Percentiles rank a stretch among this genome's conserved stretches.
Evolutionary conservation across 805 yeast species (phyloP).

Genomic region (Starmerella stellata): DNA sequence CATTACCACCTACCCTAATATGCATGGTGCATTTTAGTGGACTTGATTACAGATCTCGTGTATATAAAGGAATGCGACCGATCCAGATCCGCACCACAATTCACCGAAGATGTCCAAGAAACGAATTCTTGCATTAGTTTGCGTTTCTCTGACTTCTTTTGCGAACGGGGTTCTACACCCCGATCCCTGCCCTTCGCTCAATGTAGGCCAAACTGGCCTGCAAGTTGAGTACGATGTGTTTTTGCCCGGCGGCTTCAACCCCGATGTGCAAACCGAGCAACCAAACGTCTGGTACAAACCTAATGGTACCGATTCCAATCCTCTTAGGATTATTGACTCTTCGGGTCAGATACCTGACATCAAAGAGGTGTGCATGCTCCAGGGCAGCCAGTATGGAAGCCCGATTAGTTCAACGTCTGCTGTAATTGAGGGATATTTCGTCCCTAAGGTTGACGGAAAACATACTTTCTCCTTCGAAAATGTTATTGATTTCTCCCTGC

Average conservation of each 20-base stretch:
- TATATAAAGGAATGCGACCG: too few species aligned
- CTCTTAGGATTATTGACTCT: neutral
- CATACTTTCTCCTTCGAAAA: neutral
- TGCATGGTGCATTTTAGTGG: too few species aligned
- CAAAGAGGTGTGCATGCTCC: neutral
- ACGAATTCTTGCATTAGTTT: neutral
- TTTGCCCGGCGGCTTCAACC: neutral
- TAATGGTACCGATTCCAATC: too few species aligned
- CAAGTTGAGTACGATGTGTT: neutral
- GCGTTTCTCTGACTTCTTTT: neutral
- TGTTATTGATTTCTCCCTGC: neutral
- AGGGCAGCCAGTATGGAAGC: neutral
- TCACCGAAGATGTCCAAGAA: neutral
- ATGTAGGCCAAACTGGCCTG: neutral
- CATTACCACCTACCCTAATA: too few species aligned
- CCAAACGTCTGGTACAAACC: neutral
- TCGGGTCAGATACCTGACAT: neutral
- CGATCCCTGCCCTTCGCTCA: neutral
- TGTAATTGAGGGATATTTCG: neutral
- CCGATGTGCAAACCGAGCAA: neutral
- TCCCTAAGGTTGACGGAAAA: neutral
- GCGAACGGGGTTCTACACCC: neutral
- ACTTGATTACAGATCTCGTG: too few species aligned
- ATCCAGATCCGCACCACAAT: too few species aligned
- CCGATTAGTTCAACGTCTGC: neutral